These are phyloP conservation scores for Cytospora piceicola DNA, from an alignment of 2,329 filamentous ascomycete species.

Conservation along the genomic window DNA sequence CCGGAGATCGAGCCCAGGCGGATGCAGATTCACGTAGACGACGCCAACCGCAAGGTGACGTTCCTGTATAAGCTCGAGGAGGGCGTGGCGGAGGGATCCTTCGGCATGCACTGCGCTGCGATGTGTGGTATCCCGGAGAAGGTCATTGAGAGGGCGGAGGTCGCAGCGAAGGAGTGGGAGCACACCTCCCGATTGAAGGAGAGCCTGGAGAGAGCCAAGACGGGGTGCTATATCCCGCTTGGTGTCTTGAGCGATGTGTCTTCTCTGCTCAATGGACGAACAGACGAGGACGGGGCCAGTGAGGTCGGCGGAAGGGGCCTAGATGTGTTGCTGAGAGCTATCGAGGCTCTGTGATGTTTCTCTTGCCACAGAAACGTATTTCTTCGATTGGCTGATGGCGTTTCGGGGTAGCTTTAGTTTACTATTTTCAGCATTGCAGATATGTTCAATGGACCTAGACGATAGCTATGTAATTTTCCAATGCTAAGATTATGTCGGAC, in stretches of 20 bases:
- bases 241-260: slow-evolving; percentile 88
- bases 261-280: slow-evolving; percentile 67
- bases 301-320: slow-evolving; percentile 57
- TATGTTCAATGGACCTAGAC: neutral
- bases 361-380: neutral
- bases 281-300: slow-evolving; percentile 38
- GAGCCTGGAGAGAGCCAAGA: slow-evolving; percentile 79
- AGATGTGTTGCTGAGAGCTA: slow-evolving; percentile 63
- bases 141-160: slow-evolving; percentile 85
- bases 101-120: slow-evolving; percentile 97
- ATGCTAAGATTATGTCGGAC: too few relatives aligned
- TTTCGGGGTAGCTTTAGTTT: slow-evolving; percentile 11
- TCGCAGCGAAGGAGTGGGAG: slow-evolving; percentile 90
- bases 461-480: neutral
- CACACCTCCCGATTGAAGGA: slow-evolving; percentile 90
- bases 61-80: slow-evolving; percentile 94
- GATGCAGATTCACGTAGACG: slow-evolving; percentile 95
- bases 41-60: slow-evolving; percentile 81
- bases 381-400: slow-evolving; percentile 3
- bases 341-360: slow-evolving; percentile 55
- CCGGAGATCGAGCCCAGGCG: slow-evolving; percentile 84
- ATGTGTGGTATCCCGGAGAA: slow-evolving; percentile 92
- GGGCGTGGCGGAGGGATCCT: slow-evolving; percentile 93
- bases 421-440: neutral
- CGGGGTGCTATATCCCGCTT: slow-evolving; percentile 79